These are phyloP conservation scores for Erucastrum elatum DNA, from an alignment of 345 rosid genomes.

Conservation along the genomic window DNA sequence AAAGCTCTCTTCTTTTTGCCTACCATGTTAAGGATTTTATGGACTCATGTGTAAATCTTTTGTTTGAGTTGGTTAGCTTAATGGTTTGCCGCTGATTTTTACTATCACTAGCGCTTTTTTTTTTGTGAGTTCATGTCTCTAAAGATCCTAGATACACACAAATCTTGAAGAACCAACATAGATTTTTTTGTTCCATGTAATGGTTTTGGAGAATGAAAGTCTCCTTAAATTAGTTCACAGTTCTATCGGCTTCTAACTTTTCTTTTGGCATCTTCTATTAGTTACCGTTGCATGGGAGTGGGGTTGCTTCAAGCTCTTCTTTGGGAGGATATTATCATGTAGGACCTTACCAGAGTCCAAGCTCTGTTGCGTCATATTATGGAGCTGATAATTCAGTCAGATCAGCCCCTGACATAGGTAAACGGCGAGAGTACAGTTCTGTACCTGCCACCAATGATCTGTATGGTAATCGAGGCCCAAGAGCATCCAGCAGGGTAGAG, in stretches of 20 bases:
- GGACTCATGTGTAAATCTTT: not conserved
- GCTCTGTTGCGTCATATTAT: constrained; percentile 16
- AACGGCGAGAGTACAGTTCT: constrained; percentile 56
- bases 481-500: constrained; percentile 56
- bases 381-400: constrained; percentile 50
- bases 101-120: not conserved
- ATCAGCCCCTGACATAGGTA: constrained; percentile 47
- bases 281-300: constrained; percentile 48
- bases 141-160: not conserved
- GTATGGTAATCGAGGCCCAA: constrained; percentile 67
- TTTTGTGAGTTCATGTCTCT: not conserved
- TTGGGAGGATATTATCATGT: constrained; percentile 48
- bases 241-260: not conserved
- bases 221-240: not conserved
- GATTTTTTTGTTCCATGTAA: not conserved
- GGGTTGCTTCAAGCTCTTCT: constrained; percentile 49
- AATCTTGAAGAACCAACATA: not conserved
- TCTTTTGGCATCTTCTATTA: constrained; percentile 28
- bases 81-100: not conserved
- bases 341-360: constrained; percentile 49
- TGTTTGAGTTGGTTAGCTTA: not conserved
- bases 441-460: constrained; percentile 47
- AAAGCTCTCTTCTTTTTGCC: too few relatives aligned
- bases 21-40: too few relatives aligned
- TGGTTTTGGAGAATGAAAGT: not conserved